These are phyloP conservation scores for Pyronema omphalodes DNA, from an alignment of 495 filamentous ascomycete genomes.

Conservation along the genomic window DNA sequence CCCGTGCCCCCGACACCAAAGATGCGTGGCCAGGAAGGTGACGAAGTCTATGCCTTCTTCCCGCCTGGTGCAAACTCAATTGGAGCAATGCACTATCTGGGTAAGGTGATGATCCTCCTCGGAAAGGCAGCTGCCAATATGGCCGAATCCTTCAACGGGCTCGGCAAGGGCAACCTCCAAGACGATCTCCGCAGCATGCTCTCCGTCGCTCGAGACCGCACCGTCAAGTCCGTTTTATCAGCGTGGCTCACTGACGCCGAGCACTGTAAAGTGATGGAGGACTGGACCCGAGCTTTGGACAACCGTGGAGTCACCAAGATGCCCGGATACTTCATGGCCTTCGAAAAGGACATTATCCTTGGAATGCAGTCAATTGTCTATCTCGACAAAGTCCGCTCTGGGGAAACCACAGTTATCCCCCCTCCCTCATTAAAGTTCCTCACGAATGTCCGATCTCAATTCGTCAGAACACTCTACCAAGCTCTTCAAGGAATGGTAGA, in stretches of 20 bases:
- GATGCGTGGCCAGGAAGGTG: slow-evolving; percentile 22
- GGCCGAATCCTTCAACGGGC: slow-evolving; percentile 31
- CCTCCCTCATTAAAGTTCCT: slow-evolving; percentile 69
- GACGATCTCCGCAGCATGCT: slow-evolving; percentile 57
- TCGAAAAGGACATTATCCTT: slow-evolving; percentile 55
- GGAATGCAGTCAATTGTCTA: slow-evolving; percentile 92
- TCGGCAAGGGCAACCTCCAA: slow-evolving; percentile 36
- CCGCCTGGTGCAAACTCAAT: slow-evolving; percentile 80
- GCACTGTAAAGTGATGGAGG: slow-evolving; percentile 71
- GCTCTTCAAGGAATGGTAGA: slow-evolving; percentile 86
- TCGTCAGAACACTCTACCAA: slow-evolving; percentile 82
- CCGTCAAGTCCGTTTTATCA: slow-evolving; percentile 56
- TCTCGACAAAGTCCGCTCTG: slow-evolving; percentile 49
- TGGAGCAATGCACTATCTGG: slow-evolving; percentile 69
- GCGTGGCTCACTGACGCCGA: slow-evolving; percentile 82
- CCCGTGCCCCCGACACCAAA: slow-evolving; percentile 5
- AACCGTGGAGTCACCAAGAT: slow-evolving; percentile 73
- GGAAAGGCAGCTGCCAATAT: slow-evolving; percentile 76
- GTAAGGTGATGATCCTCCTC: slow-evolving; percentile 58
- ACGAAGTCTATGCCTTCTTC: slow-evolving; percentile 94
- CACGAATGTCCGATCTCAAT: slow-evolving; percentile 67
- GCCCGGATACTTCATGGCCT: slow-evolving; percentile 62
- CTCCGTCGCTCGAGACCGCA: slow-evolving; percentile 62
- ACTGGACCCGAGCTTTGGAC: slow-evolving; percentile 69
- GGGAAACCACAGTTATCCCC: slow-evolving; percentile 47